phyloP scores from a whole-genome alignment of 2,329 filamentous ascomycete species.

The Cordyceps cicadae region DNA sequence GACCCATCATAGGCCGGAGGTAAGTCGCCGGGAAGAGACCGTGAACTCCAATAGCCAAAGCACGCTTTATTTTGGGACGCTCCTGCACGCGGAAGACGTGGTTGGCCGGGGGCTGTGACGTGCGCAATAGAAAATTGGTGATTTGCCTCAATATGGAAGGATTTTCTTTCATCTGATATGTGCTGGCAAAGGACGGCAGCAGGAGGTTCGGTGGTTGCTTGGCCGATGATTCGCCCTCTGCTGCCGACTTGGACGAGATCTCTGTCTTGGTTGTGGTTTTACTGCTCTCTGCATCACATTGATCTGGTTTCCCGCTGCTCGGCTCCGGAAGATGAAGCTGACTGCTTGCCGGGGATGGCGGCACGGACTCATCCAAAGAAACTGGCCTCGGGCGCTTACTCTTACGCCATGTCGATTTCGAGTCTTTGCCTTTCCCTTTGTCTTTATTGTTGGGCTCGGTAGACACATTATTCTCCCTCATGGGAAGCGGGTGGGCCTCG shows the following conservation, averaged over 20 bases:
- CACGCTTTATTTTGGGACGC: constrained; percentile 67
- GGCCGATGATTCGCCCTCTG: constrained; percentile 36
- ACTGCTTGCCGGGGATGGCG: constrained; percentile 23
- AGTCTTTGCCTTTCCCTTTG: constrained; percentile 24
- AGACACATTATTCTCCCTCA: constrained; percentile 36
- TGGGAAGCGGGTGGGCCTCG: constrained; percentile 44
- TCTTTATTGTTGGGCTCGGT: constrained; percentile 23
- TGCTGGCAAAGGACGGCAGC: constrained; percentile 60
- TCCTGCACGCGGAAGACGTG: constrained; percentile 67
- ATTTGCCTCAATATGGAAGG: constrained; percentile 65
- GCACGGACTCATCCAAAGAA: constrained; percentile 38
- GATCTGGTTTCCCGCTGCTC: constrained; percentile 12
- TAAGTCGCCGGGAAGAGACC: constrained; percentile 85
- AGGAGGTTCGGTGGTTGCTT: constrained; percentile 53
- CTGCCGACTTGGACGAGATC: constrained; percentile 21
- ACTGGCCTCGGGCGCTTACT: constrained; percentile 38
- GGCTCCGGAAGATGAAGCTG: constrained; percentile 17
- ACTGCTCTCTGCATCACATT: constrained; percentile 14
- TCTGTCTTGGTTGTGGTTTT: constrained; percentile 16
- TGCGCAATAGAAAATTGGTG: constrained; percentile 46
- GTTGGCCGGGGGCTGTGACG: constrained; percentile 48
- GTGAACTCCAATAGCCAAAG: constrained; percentile 88
- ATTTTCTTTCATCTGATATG: constrained; percentile 58
- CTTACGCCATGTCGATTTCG: constrained; percentile 31
- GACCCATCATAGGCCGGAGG: constrained; percentile 83